Conservation (phyloP, 805 yeast genomes). For the Nakazawaea pomicola region DNA sequence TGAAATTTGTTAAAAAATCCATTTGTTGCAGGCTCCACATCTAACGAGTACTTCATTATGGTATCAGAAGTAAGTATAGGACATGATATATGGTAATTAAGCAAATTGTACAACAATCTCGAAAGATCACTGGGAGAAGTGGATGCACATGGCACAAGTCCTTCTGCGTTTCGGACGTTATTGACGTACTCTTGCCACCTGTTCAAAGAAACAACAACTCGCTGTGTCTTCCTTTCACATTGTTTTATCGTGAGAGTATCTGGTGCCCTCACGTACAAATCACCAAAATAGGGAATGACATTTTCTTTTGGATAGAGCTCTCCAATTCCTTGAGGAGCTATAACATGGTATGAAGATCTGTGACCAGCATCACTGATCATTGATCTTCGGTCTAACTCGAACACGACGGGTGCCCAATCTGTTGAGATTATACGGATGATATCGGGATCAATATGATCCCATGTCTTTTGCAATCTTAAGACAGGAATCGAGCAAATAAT, state of each 20-base stretch:
- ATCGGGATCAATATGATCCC: slow-evolving; percentile 66
- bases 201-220: slow-evolving; percentile 65
- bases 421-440: slow-evolving; percentile 56
- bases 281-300: slow-evolving; percentile 90
- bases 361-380: slow-evolving; percentile 52
- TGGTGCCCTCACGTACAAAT: slow-evolving; percentile 51
- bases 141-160: too few species aligned
- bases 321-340: slow-evolving; percentile 88
- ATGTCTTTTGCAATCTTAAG: slow-evolving; percentile 63
- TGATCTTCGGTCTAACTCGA: slow-evolving; percentile 77
- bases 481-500: slow-evolving; percentile 79
- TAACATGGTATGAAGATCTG: slow-evolving; percentile 61
- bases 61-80: slow-evolving; percentile 43
- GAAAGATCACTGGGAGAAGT: slow-evolving; percentile 30
- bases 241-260: slow-evolving; percentile 41
- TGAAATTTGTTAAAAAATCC: slow-evolving; percentile 40
- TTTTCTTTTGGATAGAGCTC: slow-evolving; percentile 65
- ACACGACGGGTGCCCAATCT: slow-evolving; percentile 92
- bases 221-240: slow-evolving; percentile 59
- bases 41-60: slow-evolving; percentile 61
- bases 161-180: slow-evolving; percentile 40
- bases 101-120: slow-evolving; percentile 36
- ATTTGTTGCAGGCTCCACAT: slow-evolving; percentile 53
- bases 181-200: slow-evolving; percentile 77
- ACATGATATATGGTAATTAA: slow-evolving; percentile 36